Percentiles rank a stretch among this genome's conserved stretches.
These are phyloP conservation scores for Periconia sp. DNA, from an alignment of 2,329 filamentous ascomycete species.

Conservation along the genomic window DNA sequence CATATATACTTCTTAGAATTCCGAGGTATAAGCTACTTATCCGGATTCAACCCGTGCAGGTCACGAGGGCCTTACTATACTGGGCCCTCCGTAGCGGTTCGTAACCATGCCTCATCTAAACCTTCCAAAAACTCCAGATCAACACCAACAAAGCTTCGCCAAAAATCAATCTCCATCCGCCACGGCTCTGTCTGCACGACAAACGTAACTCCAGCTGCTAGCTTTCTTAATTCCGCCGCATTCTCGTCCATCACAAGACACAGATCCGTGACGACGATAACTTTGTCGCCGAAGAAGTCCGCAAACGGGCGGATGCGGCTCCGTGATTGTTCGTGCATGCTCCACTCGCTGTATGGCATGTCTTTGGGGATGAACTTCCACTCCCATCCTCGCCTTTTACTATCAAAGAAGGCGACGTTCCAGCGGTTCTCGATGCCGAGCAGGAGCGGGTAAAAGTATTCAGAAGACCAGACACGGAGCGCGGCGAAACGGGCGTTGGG, in stretches of 20 bases:
- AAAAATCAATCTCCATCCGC: slow-evolving; percentile 54
- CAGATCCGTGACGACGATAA: slow-evolving; percentile 47
- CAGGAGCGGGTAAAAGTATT: slow-evolving; percentile 55
- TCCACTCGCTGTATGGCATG: slow-evolving; percentile 48
- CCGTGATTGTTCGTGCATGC: slow-evolving; percentile 45
- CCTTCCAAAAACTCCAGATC: slow-evolving; percentile 48
- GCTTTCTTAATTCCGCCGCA: slow-evolving; percentile 43
- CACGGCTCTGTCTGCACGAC: slow-evolving; percentile 53
- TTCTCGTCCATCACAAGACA: slow-evolving; percentile 51
- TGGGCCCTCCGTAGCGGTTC: too few species aligned
- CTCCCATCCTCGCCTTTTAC: slow-evolving; percentile 47
- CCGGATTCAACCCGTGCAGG: too few species aligned
- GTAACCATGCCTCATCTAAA: slow-evolving; percentile 43
- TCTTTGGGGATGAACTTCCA: slow-evolving; percentile 55
- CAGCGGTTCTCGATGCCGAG: slow-evolving; percentile 42
- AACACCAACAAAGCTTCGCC: slow-evolving; percentile 55
- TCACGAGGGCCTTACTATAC: too few species aligned
- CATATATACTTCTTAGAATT: too few species aligned
- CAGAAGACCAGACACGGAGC: slow-evolving; percentile 51
- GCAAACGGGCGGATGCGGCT: slow-evolving; percentile 31
- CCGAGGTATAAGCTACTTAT: too few species aligned
- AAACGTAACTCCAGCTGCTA: slow-evolving; percentile 47
- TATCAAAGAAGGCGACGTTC: slow-evolving; percentile 45
- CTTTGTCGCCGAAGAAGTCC: slow-evolving; percentile 38
- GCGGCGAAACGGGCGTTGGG: slow-evolving; percentile 45